Evolutionary conservation across 2,329 filamentous ascomycete species (phyloP).

Genomic region (Aspergillus fructus): DNA sequence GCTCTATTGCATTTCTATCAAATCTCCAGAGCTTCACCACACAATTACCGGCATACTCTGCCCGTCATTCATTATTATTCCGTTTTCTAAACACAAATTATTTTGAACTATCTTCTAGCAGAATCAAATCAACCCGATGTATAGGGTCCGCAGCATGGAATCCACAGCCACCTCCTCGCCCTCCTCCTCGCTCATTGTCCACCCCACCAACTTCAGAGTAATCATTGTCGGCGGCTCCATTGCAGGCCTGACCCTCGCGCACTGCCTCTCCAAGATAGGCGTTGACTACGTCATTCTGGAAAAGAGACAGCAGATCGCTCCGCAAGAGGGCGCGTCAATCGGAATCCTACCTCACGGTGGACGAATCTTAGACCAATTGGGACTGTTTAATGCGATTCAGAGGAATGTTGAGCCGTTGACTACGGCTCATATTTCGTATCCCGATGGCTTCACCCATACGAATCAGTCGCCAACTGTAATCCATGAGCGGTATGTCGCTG

Average conservation of each 20-base stretch:
- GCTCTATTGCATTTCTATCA: too few species aligned
- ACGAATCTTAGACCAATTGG: conserved; percentile 17
- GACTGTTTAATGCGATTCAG: conserved; percentile 7
- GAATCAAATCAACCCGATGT: too few species aligned
- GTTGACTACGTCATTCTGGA: conserved; percentile 45
- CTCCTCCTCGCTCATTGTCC: too few species aligned
- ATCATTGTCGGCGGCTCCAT: conserved; percentile 52
- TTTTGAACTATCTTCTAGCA: too few species aligned
- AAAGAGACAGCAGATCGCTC: conserved; percentile 1
- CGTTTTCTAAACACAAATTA: too few species aligned
- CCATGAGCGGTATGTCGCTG: neutral
- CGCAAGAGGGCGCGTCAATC: conserved; percentile 8
- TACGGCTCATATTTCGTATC: conserved; percentile 3
- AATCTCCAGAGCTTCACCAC: too few species aligned
- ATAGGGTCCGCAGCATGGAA: too few species aligned
- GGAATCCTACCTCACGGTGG: conserved; percentile 12
- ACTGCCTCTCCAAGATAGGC: conserved; percentile 21
- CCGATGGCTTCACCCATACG: neutral
- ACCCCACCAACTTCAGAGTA: conserved; percentile 22
- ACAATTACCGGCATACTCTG: too few species aligned
- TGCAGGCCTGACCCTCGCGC: conserved; percentile 48
- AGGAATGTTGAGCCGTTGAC: conserved; percentile 14
- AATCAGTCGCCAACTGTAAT: conserved; percentile 3
- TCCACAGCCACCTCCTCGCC: too few species aligned
- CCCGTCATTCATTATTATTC: too few species aligned